Evolutionary conservation across 2,329 filamentous ascomycete species (phyloP), one percentile per base, ranked within the genome.

Genomic region (Apiospora arundinis): DNA sequence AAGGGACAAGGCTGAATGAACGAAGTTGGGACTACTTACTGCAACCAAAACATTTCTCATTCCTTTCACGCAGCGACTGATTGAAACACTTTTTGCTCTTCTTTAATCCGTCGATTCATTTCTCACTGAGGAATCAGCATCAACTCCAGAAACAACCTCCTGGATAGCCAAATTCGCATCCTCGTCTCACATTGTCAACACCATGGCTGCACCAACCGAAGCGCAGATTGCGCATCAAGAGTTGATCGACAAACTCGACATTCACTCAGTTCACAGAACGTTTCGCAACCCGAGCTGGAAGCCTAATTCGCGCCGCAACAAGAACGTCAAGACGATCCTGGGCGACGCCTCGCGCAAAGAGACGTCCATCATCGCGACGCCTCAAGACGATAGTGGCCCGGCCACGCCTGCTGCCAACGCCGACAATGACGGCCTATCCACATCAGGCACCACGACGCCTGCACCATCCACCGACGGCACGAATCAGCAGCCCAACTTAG

Each of bases 281-380:
- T 99, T 98, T 87, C 95, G 95, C 82, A 97, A 95, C 80, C 87
- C 92, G 2, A 85, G 90, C 81, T 99, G 96, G 96, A 95, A 93
- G 79, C 94, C 96, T 21, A 94, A 95, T 75, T 92, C 95, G 82
- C 95, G 96, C 69, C 94, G 96, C 82, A 99, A 99, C 89, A 99
- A 99, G 87, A 98, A 97, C 82, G 92, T 98, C 83, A 98, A 98
- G 83, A 94, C 97, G 77, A 96, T 99, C 74, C 88, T 99, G 73
- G 93, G 94, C 72, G 96, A 99, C 78, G 93, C 93, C 16, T 90
- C 93, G 28, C 92, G 94, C 76, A 94, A 93, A 79, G 95, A 98
- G 85, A 94, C 94, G n/a, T 97, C 95, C 4, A 88, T 93, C 46
- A 87, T 95, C 78, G 94, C 92, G 21, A 97, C 90, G 1, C 88